Evolutionary conservation across 2,329 filamentous ascomycete species (phyloP).

Genomic region (Aspergillus fijiensis): DNA sequence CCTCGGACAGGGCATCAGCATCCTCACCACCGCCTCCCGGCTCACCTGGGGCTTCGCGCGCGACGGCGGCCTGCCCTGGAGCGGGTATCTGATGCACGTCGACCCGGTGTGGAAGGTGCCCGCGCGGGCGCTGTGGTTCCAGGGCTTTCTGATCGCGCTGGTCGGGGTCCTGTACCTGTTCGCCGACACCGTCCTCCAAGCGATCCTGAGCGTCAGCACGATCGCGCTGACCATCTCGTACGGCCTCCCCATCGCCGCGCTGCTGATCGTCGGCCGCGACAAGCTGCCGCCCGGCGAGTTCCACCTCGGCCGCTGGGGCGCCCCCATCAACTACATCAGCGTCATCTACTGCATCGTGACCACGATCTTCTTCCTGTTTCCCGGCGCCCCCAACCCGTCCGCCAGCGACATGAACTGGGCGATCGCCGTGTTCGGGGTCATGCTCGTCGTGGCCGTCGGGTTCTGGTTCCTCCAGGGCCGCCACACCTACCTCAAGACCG

Average conservation of each 20-base stretch:
- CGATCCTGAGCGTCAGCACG: constrained; percentile 57
- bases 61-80: constrained; percentile 51
- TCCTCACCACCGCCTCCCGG: constrained; percentile 54
- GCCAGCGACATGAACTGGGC: constrained; percentile 57
- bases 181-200: constrained; percentile 53
- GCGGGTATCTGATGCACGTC: constrained; percentile 47
- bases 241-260: constrained; percentile 50
- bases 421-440: constrained; percentile 57
- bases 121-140: constrained; percentile 53
- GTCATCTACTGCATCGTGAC: constrained; percentile 55
- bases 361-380: constrained; percentile 59
- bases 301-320: constrained; percentile 46
- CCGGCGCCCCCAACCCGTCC: constrained; percentile 45
- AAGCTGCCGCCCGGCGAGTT: constrained; percentile 51
- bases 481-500: constrained; percentile 36
- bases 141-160: constrained; percentile 48
- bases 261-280: constrained; percentile 54
- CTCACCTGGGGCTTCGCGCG: constrained; percentile 58
- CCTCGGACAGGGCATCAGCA: constrained; percentile 53
- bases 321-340: constrained; percentile 49
- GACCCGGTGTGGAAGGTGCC: constrained; percentile 55
- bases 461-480: constrained; percentile 55
- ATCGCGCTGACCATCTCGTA: constrained; percentile 57
- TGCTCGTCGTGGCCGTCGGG: constrained; percentile 51
- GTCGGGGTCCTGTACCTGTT: constrained; percentile 60